Percentiles rank a stretch among this genome's conserved stretches.
These are phyloP conservation scores for Pugionium cornutum DNA, from an alignment of 345 rosid species.

Conservation along the genomic window DNA sequence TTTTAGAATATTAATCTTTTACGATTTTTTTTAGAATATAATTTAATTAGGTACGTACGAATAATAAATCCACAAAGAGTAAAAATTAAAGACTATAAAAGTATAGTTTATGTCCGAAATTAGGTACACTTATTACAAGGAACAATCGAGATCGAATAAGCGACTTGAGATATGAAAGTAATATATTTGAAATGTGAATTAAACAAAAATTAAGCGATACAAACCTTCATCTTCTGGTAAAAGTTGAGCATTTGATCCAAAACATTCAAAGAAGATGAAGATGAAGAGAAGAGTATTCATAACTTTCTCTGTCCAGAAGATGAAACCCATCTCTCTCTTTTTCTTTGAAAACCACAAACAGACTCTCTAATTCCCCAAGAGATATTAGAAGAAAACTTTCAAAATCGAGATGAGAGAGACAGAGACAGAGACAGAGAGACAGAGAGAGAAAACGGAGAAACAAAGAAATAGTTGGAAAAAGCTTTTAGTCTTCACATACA, in stretches of 20 bases:
- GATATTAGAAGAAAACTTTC: background rate
- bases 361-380: background rate
- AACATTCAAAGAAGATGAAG: slow-evolving; percentile 33
- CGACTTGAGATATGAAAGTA: background rate
- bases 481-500: slow-evolving; percentile 16
- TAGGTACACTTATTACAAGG: background rate
- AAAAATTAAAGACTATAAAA: background rate
- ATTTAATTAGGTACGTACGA: background rate
- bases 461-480: slow-evolving; percentile 17
- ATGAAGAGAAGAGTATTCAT: slow-evolving; percentile 36
- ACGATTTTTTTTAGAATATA: background rate
- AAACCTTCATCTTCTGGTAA: slow-evolving; percentile 65
- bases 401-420: background rate
- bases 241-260: slow-evolving; percentile 53
- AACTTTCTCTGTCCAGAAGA: slow-evolving; percentile 27
- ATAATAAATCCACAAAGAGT: background rate
- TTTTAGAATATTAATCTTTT: too few relatives aligned
- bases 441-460: background rate
- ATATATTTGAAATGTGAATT: background rate
- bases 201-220: background rate
- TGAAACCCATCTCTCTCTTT: slow-evolving; percentile 38
- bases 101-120: background rate
- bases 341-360: background rate
- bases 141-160: background rate
- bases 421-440: background rate